These are phyloP conservation scores for Amoebophrya sp. DNA, from an alignment of 169 alveolate species.

Conservation along the genomic window DNA sequence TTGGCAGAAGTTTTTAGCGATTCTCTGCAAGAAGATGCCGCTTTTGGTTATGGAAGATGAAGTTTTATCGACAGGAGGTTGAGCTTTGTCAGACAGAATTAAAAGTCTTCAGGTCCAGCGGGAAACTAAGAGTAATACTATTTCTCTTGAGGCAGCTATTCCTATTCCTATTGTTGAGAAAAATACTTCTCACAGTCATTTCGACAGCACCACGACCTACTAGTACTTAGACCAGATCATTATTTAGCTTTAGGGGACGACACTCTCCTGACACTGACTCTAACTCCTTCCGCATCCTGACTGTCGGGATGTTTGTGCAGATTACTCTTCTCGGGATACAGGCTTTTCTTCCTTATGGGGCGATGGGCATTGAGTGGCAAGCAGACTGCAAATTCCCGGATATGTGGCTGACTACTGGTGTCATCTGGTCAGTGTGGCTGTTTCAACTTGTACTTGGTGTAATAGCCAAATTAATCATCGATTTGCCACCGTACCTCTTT, in stretches of 20 bases:
- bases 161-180: too few relatives aligned
- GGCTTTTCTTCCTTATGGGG: not conserved
- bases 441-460: not conserved
- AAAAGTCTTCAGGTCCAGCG: too few relatives aligned
- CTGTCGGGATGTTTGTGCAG: not conserved
- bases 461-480: not conserved
- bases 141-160: too few relatives aligned
- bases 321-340: not conserved
- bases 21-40: not conserved
- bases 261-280: too few relatives aligned
- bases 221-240: too few relatives aligned
- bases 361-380: not conserved
- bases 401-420: not conserved
- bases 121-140: too few relatives aligned
- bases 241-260: too few relatives aligned
- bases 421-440: not conserved
- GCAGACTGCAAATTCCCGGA: slow-evolving; percentile 19
- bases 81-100: too few relatives aligned
- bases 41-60: too few relatives aligned
- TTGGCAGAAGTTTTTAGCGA: not conserved
- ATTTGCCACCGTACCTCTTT: not conserved
- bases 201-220: too few relatives aligned
- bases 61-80: not conserved
- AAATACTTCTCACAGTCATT: too few relatives aligned
- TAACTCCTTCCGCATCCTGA: too few relatives aligned